Percentiles rank a stretch among this genome's conserved stretches.
Conservation (phyloP, 1,284 basidiomycete genomes). For the Agaricales sp. region DNA sequence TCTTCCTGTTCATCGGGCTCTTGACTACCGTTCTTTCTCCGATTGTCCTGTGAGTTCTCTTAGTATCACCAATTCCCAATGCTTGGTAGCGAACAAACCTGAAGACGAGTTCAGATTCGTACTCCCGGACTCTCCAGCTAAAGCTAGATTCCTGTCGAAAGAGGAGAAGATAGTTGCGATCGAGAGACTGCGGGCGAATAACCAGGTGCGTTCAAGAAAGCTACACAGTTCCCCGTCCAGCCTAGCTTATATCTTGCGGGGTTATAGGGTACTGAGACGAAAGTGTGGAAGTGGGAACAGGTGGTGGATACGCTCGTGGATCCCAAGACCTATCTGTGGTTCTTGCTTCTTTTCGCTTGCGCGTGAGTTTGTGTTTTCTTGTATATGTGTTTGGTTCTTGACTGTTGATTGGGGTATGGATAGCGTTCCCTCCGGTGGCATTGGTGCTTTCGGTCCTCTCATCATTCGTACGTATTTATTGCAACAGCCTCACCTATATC, state of each 20-base stretch:
- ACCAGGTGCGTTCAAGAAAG: slow-evolving; percentile 19
- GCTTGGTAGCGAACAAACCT: not conserved
- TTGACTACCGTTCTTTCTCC: slow-evolving; percentile 33
- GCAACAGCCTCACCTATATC: not conserved
- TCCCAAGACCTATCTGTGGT: slow-evolving; percentile 34
- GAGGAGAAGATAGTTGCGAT: slow-evolving; percentile 33
- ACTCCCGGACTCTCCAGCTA: slow-evolving; percentile 29
- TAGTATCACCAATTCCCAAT: not conserved
- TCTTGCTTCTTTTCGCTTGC: slow-evolving; percentile 29
- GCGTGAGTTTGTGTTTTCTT: slow-evolving; percentile 16
- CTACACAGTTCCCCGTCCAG: too few species aligned
- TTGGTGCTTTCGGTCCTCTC: slow-evolving; percentile 30
- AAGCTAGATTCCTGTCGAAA: slow-evolving; percentile 25
- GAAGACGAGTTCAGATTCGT: slow-evolving; percentile 20
- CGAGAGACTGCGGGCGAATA: slow-evolving; percentile 30
- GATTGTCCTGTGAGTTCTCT: slow-evolving; percentile 27
- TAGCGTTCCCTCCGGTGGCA: slow-evolving; percentile 29
- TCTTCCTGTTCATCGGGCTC: slow-evolving; percentile 39
- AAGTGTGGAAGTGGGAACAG: slow-evolving; percentile 35
- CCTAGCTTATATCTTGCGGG: too few species aligned
- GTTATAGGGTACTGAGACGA: slow-evolving; percentile 30
- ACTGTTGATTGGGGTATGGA: slow-evolving; percentile 9
- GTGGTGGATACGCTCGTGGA: slow-evolving; percentile 30
- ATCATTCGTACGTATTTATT: slow-evolving; percentile 24
- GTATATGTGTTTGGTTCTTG: not conserved